Base-by-base conservation (phyloP, 305 asterid species). In the Nicotiana rustica region DNA sequence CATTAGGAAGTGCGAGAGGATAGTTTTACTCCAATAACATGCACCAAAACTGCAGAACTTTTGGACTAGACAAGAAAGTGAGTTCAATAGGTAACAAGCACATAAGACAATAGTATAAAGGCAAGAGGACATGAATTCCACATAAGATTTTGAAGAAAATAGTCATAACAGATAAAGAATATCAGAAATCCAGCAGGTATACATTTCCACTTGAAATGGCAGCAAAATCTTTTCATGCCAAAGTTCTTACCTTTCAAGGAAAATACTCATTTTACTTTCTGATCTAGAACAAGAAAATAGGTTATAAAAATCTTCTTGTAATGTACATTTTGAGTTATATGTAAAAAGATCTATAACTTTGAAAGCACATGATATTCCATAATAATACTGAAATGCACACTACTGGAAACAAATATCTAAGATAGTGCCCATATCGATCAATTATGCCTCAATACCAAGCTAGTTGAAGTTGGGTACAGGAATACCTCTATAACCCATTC, bases 1-100 rank as follows among this genome's bases (percentile, higher is more conserved):
- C 67, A 81, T 69, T 13, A 85, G 84, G 67, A 71, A 55, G 66
- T 76, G 80, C 8, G 6, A 76, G 80, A 29, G 52, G 67, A 76
- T 76, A 4, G n/a, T 55, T 76, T 15, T 55, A 55, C 67, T 31
- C 12, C 67, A 76, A 76, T 76, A 56, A 56, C 31, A 31, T 55
- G 10, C 10, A 29, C 80, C 25, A 76, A 76, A 41, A 29, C 62
- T 25, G 66, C 62, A 49, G 17, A 29, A 52, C 17, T 15, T 52
- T 29, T 29, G 66, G 49, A 14, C 47, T 76, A 76, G 31, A 75
- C 31, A 76, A 76, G 52, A 76, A 76, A 76, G 44, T 2, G 64
- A 75, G 80, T 31, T 29, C 29, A 44, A 55, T 0, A 49, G 15
- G 29, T 52, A 21, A 52, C 25, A 73, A 73, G 38, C 41, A 29